Base-by-base conservation (phyloP, 1,139 yeast species). In the Nakaseomyces delphensis region DNA sequence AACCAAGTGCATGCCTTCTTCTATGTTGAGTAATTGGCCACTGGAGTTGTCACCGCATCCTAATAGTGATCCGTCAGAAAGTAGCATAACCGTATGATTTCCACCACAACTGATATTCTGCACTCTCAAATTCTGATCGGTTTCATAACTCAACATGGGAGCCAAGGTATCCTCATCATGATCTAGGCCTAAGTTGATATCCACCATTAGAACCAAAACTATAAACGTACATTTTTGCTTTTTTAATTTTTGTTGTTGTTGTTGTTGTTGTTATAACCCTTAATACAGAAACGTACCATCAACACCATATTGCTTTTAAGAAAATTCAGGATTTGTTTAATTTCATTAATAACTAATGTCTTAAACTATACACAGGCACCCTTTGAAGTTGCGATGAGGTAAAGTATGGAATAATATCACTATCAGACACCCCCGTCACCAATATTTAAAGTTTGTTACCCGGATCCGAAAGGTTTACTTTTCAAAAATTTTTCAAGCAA, bases 141-240 rank as follows among this genome's bases (percentile, higher is more conserved):
- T 11, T 10, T 38, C 38, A 36, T 57, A 42, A 44, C 56, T 49
- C 36, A 45, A 40, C 29, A 49, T 50, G 2, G 62, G 59, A 5
- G 44, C 46, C 24, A 56, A 54, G 21, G 69, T 57, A 58, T 89
- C 96, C 1, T 71, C 73, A 36, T 66, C 66, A 42, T 75, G 71
- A 1, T 71, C 74, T 2, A 74, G 60, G 2, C 96, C 96, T 40
- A 54, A 89, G 68, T 57, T 89, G 97, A 44, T 63, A 77, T 38
- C 64, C 68, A 1, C 96, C 96, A 63, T 89, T 89, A 2, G 96
- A 86, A 0, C 97, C 97, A 60, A 93, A 79, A 1, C 76, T 67
- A 33, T 45, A 52, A 3, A 55, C 48, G n/a, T 30, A 67, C 13
- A 33, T 32, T 8, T 13, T 31, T 18, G 7, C 10, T 31, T 5